phyloP scores from a whole-genome alignment of 148 eudicot species.

The Rhododendron ferrugineum region DNA sequence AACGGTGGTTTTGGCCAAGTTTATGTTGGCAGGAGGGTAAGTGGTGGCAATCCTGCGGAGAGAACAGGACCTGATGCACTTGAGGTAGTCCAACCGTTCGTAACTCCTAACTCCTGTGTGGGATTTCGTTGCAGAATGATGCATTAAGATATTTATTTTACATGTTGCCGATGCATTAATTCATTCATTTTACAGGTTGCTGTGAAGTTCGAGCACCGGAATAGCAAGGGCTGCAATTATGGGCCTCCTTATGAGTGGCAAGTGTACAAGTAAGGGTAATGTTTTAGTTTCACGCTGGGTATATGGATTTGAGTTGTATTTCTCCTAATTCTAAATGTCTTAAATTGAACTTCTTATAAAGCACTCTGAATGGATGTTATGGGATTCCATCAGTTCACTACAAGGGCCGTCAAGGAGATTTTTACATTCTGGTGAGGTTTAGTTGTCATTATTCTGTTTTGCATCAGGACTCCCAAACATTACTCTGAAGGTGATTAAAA shows the following conservation, averaged over 20 bases:
- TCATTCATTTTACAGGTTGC: constrained; percentile 48
- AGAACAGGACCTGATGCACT: constrained; percentile 59
- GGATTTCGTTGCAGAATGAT: neutral
- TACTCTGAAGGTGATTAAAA: neutral
- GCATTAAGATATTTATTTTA: neutral
- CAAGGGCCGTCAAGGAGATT: constrained; percentile 88
- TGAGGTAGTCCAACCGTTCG: constrained; percentile 40
- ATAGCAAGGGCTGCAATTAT: constrained; percentile 87
- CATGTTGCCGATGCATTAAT: neutral
- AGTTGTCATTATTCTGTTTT: neutral
- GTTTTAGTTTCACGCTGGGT: neutral
- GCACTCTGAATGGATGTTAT: constrained; percentile 81
- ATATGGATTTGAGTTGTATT: neutral
- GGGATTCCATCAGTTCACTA: constrained; percentile 83
- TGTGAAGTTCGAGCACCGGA: constrained; percentile 79
- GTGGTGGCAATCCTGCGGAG: constrained; percentile 64
- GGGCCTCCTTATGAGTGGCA: constrained; percentile 97
- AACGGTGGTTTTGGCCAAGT: constrained; percentile 96
- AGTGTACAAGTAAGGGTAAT: constrained; percentile 67
- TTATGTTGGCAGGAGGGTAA: constrained; percentile 72
- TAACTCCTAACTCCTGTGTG: neutral
- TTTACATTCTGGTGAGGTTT: constrained; percentile 71
- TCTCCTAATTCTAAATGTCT: neutral
- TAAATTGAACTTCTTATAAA: constrained; percentile 18
- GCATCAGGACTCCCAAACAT: neutral